Conservation (phyloP, 805 yeast genomes). For the Monosporozyma siamensis region DNA sequence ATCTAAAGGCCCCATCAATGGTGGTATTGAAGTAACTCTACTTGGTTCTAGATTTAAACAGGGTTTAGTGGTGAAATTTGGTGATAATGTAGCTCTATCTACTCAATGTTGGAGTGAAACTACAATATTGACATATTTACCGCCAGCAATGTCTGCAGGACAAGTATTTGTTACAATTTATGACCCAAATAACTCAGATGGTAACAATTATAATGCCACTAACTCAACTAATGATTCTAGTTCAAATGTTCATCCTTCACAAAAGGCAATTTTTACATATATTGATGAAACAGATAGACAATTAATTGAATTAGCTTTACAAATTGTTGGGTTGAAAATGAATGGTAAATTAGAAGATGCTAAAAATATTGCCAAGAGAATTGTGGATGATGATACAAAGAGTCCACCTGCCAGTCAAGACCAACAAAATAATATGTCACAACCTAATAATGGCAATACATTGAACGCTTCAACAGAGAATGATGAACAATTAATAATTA, state of each 20-base stretch:
- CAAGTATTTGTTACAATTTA: constrained; percentile 85
- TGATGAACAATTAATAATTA: constrained; percentile 35
- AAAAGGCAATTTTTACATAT: constrained; percentile 63
- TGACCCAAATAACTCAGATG: constrained; percentile 30
- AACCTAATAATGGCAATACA: not conserved
- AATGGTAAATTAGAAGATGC: constrained; percentile 94
- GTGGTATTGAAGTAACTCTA: constrained; percentile 91
- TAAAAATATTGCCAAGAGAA: constrained; percentile 81
- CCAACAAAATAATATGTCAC: not conserved
- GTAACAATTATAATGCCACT: too few relatives aligned
- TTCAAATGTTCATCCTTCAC: constrained; percentile 14
- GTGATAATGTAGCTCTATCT: constrained; percentile 65
- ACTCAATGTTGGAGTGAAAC: constrained; percentile 96
- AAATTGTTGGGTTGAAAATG: constrained; percentile 94
- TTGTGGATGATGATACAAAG: constrained; percentile 49
- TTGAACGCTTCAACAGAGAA: constrained; percentile 2
- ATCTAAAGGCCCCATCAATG: constrained; percentile 89
- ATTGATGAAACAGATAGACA: constrained; percentile 93
- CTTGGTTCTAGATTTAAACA: constrained; percentile 80
- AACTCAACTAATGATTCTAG: too few relatives aligned
- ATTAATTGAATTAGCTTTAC: constrained; percentile 87
- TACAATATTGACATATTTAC: constrained; percentile 86
- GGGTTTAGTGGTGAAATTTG: constrained; percentile 79
- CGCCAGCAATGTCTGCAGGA: constrained; percentile 84
- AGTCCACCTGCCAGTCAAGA: constrained; percentile 2